Conservation (phyloP, 2,329 filamentous ascomycete species). For the Fusarium kyushuense region DNA sequence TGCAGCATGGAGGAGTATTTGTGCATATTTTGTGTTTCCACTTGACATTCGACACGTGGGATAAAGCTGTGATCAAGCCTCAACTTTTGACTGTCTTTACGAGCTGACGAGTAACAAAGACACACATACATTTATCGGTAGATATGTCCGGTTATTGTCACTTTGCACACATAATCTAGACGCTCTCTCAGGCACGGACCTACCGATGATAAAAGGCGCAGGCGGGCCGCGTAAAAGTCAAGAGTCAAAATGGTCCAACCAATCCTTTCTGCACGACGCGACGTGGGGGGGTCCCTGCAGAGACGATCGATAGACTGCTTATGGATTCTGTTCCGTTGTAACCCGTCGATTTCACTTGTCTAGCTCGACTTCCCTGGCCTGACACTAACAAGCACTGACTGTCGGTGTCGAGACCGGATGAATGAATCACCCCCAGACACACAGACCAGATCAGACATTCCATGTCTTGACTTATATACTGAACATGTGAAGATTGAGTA, state of each 20-base stretch:
- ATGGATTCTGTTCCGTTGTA: conserved; percentile 28
- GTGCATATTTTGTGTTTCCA: conserved; percentile 17
- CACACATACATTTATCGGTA: not conserved
- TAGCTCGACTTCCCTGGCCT: conserved; percentile 7
- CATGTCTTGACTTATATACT: not conserved
- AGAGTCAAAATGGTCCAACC: conserved; percentile 7
- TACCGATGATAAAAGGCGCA: conserved; percentile 6
- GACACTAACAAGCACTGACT: not conserved
- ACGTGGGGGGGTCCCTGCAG: conserved; percentile 32
- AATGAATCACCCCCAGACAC: conserved; percentile 16
- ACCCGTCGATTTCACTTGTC: conserved; percentile 22
- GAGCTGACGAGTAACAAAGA: too few species aligned
- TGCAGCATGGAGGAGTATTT: conserved; percentile 23
- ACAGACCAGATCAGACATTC: conserved; percentile 4
- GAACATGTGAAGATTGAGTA: conserved; percentile 31
- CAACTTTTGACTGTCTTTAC: not conserved
- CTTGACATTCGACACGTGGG: conserved; percentile 42
- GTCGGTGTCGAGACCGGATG: conserved; percentile 12
- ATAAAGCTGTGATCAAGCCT: not conserved
- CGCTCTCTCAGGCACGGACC: conserved; percentile 12
- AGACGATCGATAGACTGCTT: conserved; percentile 32
- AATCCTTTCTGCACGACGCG: conserved; percentile 9
- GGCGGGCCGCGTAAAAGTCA: conserved; percentile 1
- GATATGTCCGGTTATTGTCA: not conserved
- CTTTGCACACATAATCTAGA: not conserved